Percentiles rank a stretch among this genome's conserved stretches.
Evolutionary conservation across 2,329 filamentous ascomycete species (phyloP).

Genomic region (Ophiobolus disseminans): DNA sequence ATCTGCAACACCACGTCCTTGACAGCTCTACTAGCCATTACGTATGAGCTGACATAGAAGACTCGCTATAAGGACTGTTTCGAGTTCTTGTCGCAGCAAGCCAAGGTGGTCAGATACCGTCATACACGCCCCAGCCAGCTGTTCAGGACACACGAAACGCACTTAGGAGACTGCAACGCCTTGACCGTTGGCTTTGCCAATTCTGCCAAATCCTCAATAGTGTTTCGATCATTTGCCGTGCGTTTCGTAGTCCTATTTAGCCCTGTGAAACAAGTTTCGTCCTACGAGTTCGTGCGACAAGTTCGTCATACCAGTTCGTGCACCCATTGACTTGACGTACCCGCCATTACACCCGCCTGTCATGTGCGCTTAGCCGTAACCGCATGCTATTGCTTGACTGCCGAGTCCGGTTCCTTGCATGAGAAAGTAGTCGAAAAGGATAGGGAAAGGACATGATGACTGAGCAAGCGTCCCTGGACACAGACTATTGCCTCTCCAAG

Average conservation of each 20-base stretch:
- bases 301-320: conserved; percentile 2
- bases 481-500: too few species aligned
- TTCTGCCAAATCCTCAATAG: background rate
- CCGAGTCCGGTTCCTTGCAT: conserved; percentile 7
- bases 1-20: background rate
- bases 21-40: too few species aligned
- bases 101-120: background rate
- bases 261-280: conserved; percentile 5
- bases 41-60: background rate
- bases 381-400: conserved; percentile 11
- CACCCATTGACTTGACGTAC: conserved; percentile 9
- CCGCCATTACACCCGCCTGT: conserved; percentile 23
- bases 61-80: background rate
- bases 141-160: background rate
- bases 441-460: too few species aligned
- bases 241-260: background rate
- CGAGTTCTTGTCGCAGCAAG: background rate
- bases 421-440: background rate
- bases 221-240: background rate
- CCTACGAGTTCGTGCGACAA: conserved; percentile 2
- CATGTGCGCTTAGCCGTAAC: conserved; percentile 22
- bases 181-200: background rate
- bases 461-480: too few species aligned
- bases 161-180: background rate
- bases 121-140: background rate